Evolutionary conservation across 176 grass and related monocot species (phyloP).

Genomic region (Alloteropsis semialata): DNA sequence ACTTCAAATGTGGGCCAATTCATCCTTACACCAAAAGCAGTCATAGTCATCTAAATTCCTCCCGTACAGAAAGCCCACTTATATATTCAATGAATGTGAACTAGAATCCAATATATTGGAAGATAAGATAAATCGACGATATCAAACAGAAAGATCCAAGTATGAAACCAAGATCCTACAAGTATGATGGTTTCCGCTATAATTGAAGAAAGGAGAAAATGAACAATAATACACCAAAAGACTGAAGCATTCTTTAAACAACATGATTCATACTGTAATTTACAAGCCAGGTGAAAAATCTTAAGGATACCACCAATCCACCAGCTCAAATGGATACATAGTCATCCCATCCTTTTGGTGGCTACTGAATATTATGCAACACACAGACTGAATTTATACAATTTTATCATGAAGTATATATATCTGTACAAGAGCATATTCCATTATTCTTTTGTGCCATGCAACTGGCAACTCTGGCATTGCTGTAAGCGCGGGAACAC

Average conservation of each 20-base stretch:
- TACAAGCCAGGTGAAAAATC: conserved; percentile 18
- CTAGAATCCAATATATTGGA: background rate
- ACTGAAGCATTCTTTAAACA: background rate
- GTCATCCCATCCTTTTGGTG: conserved; percentile 12
- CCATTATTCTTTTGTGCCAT: conserved; percentile 58
- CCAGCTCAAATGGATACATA: conserved; percentile 18
- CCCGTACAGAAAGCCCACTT: background rate
- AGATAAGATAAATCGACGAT: background rate
- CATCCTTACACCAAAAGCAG: background rate
- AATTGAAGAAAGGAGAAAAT: background rate
- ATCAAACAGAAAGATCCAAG: background rate
- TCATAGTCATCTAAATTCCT: background rate
- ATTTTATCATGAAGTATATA: conserved; percentile 30
- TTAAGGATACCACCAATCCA: conserved; percentile 18
- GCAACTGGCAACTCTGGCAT: conserved; percentile 41
- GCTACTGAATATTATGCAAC: conserved; percentile 4
- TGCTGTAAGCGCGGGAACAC: conserved; percentile 36
- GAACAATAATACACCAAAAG: background rate
- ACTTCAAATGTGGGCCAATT: background rate
- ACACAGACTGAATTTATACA: conserved; percentile 11
- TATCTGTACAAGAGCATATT: conserved; percentile 76
- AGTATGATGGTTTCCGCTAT: background rate
- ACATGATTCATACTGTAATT: background rate
- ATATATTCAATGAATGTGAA: background rate
- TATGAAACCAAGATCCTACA: too few relatives aligned